phyloP scores from a whole-genome alignment of 1,284 basidiomycete genomes.

The Cutaneotrichosporon cyanovorans region DNA sequence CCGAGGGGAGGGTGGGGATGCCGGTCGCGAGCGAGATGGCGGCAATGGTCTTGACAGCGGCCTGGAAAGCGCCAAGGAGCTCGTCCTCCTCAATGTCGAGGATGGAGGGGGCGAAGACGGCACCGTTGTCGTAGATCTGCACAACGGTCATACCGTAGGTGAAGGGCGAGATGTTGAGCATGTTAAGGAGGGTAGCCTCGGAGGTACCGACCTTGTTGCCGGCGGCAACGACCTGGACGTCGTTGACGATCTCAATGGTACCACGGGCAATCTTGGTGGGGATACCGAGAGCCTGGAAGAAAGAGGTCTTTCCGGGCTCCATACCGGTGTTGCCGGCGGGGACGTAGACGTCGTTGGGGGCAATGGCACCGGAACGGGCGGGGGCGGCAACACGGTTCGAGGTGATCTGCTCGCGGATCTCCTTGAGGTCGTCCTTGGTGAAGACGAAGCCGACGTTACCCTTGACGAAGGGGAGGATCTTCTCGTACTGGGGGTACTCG shows the following conservation, averaged over 20 bases:
- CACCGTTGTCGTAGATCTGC: slow-evolving; percentile 87
- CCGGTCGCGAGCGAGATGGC: slow-evolving; percentile 90
- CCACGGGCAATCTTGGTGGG: slow-evolving; percentile 99
- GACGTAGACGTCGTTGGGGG: slow-evolving; percentile 85
- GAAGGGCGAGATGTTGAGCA: slow-evolving; percentile 98
- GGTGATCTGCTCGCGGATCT: slow-evolving; percentile 82
- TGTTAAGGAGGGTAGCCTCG: slow-evolving; percentile 97
- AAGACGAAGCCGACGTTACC: slow-evolving; percentile 99
- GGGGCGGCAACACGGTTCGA: slow-evolving; percentile 98
- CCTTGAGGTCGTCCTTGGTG: slow-evolving; percentile 87
- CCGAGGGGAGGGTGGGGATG: slow-evolving; percentile 92
- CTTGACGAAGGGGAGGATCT: slow-evolving; percentile 87
- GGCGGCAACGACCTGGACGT: slow-evolving; percentile 88
- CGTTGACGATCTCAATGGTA: slow-evolving; percentile 98
- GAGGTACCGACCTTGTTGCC: slow-evolving; percentile 92
- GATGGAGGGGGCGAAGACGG: slow-evolving; percentile 81
- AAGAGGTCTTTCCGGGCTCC: slow-evolving; percentile 99
- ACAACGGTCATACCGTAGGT: slow-evolving; percentile 97
- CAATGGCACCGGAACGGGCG: slow-evolving; percentile 94
- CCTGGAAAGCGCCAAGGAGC: slow-evolving; percentile 82
- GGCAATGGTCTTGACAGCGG: slow-evolving; percentile 91
- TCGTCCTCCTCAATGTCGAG: slow-evolving; percentile 90
- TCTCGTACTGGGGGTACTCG: slow-evolving; percentile 91
- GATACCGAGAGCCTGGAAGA: slow-evolving; percentile 99
- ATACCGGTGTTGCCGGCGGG: slow-evolving; percentile 98